Evolutionary conservation across 805 yeast species (phyloP).

Genomic region (Lipomyces kockii): DNA sequence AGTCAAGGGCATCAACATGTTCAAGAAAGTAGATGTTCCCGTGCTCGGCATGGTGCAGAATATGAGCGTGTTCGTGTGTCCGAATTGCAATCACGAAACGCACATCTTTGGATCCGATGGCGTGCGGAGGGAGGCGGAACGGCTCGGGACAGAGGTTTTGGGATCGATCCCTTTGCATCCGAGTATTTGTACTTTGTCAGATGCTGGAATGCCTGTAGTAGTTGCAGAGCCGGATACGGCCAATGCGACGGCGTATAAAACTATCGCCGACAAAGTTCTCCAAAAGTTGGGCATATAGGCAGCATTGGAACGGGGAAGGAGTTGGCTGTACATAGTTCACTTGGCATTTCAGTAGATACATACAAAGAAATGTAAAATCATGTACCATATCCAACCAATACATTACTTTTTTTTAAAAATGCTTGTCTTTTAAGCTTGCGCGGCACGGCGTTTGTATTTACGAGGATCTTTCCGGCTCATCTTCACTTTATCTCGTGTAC

Average conservation of each 20-base stretch:
- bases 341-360: background rate
- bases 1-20: slow-evolving; percentile 78
- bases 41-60: slow-evolving; percentile 79
- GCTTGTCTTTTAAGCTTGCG: background rate
- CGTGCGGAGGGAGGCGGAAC: slow-evolving; percentile 55
- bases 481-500: slow-evolving; percentile 48
- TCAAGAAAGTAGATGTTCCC: slow-evolving; percentile 70
- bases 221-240: slow-evolving; percentile 49
- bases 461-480: slow-evolving; percentile 52
- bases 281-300: slow-evolving; percentile 29
- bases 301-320: background rate
- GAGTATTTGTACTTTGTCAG: slow-evolving; percentile 63
- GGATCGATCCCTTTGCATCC: slow-evolving; percentile 72
- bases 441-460: slow-evolving; percentile 44
- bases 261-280: slow-evolving; percentile 53
- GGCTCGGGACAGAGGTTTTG: slow-evolving; percentile 55
- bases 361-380: background rate
- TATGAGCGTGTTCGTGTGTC: slow-evolving; percentile 78
- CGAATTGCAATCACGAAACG: slow-evolving; percentile 72
- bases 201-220: slow-evolving; percentile 67
- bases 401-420: background rate
- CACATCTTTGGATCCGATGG: slow-evolving; percentile 77
- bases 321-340: background rate
- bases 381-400: background rate
- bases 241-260: slow-evolving; percentile 52